Conservation (phyloP, 83 land plant species). For the Picea mariana region DNA sequence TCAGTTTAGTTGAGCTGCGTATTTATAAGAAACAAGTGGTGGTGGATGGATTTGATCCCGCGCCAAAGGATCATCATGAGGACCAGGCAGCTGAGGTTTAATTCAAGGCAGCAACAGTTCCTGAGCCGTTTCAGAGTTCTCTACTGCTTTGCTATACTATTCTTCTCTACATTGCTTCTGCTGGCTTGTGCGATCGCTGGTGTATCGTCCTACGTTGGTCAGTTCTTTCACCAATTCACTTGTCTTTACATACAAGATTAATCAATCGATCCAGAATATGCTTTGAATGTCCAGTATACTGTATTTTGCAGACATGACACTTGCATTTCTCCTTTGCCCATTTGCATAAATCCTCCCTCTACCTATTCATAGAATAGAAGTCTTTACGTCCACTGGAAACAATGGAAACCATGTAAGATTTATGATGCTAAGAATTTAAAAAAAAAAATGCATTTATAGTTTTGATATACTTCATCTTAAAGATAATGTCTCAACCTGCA, state of each 20-base stretch:
- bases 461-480: too few species aligned
- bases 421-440: neutral
- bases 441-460: too few species aligned
- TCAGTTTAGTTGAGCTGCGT: neutral
- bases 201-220: slow-evolving; percentile 11
- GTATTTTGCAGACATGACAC: neutral
- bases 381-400: neutral
- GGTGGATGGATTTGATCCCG: neutral
- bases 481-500: too few species aligned
- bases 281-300: neutral
- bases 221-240: neutral
- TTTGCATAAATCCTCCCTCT: neutral
- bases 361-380: neutral
- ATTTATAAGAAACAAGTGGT: slow-evolving; percentile 1
- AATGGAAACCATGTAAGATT: neutral
- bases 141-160: neutral
- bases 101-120: neutral
- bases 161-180: slow-evolving; percentile 9
- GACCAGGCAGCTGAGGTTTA: neutral
- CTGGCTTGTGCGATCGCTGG: slow-evolving; percentile 7
- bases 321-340: neutral
- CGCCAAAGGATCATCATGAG: slow-evolving; percentile 1
- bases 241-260: neutral
- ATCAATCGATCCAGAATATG: neutral
- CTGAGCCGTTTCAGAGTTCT: neutral